Percentiles rank a stretch among this genome's conserved stretches.
Evolutionary conservation across 2,329 filamentous ascomycete species (phyloP).

Genomic region (Penicillium sumatraense): DNA sequence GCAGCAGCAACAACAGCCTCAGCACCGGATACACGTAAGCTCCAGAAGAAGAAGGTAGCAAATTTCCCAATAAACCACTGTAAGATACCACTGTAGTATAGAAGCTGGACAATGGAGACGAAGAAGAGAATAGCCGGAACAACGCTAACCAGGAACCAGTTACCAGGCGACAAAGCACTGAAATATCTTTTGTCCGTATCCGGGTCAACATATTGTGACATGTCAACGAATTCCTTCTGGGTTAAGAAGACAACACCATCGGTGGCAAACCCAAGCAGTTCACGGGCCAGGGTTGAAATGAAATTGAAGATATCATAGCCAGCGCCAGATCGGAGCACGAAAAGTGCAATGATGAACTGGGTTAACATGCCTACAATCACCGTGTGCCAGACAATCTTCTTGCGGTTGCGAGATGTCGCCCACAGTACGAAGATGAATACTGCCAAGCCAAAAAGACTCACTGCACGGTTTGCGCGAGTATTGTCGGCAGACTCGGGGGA

Average conservation of each 20-base stretch:
- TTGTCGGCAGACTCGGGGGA: conserved; percentile 75
- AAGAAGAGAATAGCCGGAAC: conserved; percentile 97
- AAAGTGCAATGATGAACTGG: conserved; percentile 86
- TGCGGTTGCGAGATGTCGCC: conserved; percentile 71
- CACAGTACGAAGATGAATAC: conserved; percentile 73
- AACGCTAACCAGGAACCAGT: conserved; percentile 77
- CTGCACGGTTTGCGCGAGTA: conserved; percentile 76
- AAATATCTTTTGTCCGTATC: not conserved
- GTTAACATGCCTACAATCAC: conserved; percentile 87
- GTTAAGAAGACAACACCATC: conserved; percentile 77
- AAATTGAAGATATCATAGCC: conserved; percentile 94
- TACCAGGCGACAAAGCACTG: conserved; percentile 41
- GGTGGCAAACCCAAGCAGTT: conserved; percentile 75
- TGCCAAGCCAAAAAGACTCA: conserved; percentile 77
- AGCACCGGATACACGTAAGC: conserved; percentile 81
- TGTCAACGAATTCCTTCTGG: conserved; percentile 36
- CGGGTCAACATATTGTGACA: not conserved
- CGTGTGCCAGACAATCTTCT: conserved; percentile 67
- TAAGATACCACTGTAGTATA: conserved; percentile 79
- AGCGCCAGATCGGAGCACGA: conserved; percentile 78
- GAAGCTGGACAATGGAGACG: conserved; percentile 84
- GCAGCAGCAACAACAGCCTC: conserved; percentile 94
- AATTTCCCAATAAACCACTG: conserved; percentile 92
- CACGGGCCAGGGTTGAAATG: conserved; percentile 74
- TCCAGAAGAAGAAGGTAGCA: conserved; percentile 90